Evolutionary conservation across 2,329 filamentous ascomycete species (phyloP).

Genomic region (Rutstroemia sp.): DNA sequence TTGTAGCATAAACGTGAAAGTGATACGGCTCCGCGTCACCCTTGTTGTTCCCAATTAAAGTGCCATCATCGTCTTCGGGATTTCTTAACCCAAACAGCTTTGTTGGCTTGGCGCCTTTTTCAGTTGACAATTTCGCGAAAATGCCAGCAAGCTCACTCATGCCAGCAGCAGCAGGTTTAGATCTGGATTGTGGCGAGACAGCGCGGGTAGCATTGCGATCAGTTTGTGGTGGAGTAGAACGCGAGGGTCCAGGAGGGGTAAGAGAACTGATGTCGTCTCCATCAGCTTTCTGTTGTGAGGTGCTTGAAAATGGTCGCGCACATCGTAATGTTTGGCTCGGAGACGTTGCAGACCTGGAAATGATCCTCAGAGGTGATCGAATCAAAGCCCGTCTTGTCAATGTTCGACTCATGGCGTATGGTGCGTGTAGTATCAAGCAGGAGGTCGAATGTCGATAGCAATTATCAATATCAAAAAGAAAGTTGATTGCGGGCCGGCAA

Average conservation of each 20-base stretch:
- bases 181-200: not conserved
- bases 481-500: slow-evolving; percentile 19
- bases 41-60: slow-evolving; percentile 16
- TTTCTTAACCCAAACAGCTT: too few relatives aligned
- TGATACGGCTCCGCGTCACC: slow-evolving; percentile 61
- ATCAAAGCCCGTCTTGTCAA: slow-evolving; percentile 24
- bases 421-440: not conserved
- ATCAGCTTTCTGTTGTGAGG: slow-evolving; percentile 19
- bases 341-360: slow-evolving; percentile 11
- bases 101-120: not conserved
- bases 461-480: slow-evolving; percentile 15
- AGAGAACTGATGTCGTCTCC: not conserved
- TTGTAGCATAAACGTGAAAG: slow-evolving; percentile 77
- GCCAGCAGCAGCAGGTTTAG: not conserved
- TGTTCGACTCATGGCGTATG: slow-evolving; percentile 26
- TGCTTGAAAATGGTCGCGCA: slow-evolving; percentile 30
- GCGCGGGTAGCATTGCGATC: too few relatives aligned
- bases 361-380: slow-evolving; percentile 18
- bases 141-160: not conserved
- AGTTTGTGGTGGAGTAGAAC: not conserved
- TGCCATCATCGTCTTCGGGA: slow-evolving; percentile 10
- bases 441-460: not conserved
- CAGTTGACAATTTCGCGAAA: not conserved
- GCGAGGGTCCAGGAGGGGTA: not conserved
- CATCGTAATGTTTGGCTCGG: slow-evolving; percentile 13